Evolutionary conservation across 2,329 filamentous ascomycete species (phyloP).

Genomic region (Fusarium veterinarium): DNA sequence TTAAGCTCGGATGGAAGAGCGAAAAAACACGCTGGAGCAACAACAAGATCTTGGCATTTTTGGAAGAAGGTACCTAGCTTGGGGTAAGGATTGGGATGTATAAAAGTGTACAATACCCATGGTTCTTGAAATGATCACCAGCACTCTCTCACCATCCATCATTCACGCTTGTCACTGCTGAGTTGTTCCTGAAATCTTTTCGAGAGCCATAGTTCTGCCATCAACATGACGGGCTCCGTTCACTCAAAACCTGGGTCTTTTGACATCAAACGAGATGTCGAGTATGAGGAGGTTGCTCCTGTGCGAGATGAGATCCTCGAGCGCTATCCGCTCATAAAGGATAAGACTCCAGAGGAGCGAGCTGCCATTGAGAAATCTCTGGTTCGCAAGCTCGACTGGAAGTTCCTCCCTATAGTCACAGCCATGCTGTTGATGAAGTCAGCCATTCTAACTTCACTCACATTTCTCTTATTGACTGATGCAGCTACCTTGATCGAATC

Average conservation of each 20-base stretch:
- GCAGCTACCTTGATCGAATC: constrained; percentile 62
- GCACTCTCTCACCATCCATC: neutral
- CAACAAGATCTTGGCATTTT: neutral
- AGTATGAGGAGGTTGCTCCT: constrained; percentile 19
- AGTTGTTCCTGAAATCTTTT: neutral
- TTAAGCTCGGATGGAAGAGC: neutral
- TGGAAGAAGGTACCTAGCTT: accelerated
- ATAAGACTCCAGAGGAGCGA: constrained; percentile 6
- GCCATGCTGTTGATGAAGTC: constrained; percentile 48
- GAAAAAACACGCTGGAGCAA: neutral
- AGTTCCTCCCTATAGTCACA: constrained; percentile 44
- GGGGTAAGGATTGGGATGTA: neutral
- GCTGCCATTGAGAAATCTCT: constrained; percentile 44
- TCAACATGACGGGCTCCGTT: constrained; percentile 12
- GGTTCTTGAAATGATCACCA: neutral
- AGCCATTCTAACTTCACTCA: neutral
- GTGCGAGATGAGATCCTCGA: constrained; percentile 17
- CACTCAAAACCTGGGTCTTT: constrained; percentile 11
- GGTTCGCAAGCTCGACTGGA: constrained; percentile 45
- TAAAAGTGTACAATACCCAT: neutral
- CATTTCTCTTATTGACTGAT: neutral
- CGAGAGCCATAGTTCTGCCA: neutral
- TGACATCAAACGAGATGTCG: constrained; percentile 15
- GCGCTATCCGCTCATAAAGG: constrained; percentile 16
- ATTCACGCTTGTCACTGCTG: neutral